These are phyloP conservation scores for Taphrina confusa DNA, from an alignment of 1,139 yeast species.

Conservation along the genomic window DNA sequence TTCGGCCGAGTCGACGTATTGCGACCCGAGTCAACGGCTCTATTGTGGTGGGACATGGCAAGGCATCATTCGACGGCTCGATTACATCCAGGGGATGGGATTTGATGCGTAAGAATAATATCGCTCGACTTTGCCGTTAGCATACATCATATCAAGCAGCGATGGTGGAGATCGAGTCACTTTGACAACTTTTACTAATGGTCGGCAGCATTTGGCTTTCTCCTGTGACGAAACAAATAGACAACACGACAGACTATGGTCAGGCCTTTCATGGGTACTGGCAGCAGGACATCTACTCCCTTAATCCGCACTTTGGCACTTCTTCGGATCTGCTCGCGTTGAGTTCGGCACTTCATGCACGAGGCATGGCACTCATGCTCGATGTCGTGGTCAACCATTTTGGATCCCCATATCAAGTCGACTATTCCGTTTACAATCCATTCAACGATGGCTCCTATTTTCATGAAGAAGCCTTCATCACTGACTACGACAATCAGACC, in stretches of 20 bases:
- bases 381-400: slow-evolving; percentile 38
- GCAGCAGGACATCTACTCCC: slow-evolving; percentile 33
- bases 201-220: slow-evolving; percentile 36
- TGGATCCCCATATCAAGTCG: slow-evolving; percentile 29
- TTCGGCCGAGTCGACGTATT: slow-evolving; percentile 15
- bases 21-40: slow-evolving; percentile 6
- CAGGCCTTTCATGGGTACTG: slow-evolving; percentile 39
- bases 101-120: slow-evolving; percentile 35
- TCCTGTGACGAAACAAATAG: slow-evolving; percentile 37
- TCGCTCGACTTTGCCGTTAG: no score
- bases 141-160: no score
- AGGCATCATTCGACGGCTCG: slow-evolving; percentile 36
- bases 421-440: slow-evolving; percentile 31
- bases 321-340: slow-evolving; percentile 34
- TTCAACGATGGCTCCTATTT: slow-evolving; percentile 34
- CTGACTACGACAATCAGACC: slow-evolving; percentile 36
- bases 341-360: slow-evolving; percentile 34
- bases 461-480: slow-evolving; percentile 30
- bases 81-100: slow-evolving; percentile 39
- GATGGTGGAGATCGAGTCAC: no score
- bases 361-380: slow-evolving; percentile 38
- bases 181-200: no score
- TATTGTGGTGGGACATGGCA: slow-evolving; percentile 40
- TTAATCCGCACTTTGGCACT: slow-evolving; percentile 37
- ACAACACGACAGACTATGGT: slow-evolving; percentile 33